Evolutionary conservation across 2,329 filamentous ascomycete genomes (phyloP), one percentile per base, ranked within the genome.

Genomic region (Verticillium dahliae): DNA sequence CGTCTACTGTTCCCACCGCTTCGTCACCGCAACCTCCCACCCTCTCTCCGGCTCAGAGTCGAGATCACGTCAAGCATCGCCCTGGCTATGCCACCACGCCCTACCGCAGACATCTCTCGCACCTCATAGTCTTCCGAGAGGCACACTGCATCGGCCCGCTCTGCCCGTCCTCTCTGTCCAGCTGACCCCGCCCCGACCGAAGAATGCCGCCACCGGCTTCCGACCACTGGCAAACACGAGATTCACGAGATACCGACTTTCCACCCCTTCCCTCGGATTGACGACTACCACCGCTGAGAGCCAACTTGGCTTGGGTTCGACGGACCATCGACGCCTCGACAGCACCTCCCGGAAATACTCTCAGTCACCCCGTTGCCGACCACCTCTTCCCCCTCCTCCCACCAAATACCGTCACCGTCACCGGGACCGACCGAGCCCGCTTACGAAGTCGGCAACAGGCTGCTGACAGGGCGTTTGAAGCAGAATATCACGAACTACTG

Each of bases 201-300:
- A 66, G 64, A 52, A 66, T 66, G 64, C 64, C 64, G 60, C 60
- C 64, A 33, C 62, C 56, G 56, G 54, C 69, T 66, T 67, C 73
- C 62, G 66, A 70, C 61, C 69, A 66, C 58, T 71, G 70, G 61
- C 70, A 71, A 66, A 66, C 68, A 57, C 70, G 69, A 62, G 71
- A 72, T 45, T 59, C 68, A 7, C 63, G 66, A 56, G 37, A 54
- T 57, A 67, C 72, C 55, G 70, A 74, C 63, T 73, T 70, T 58
- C 72, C 72, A 37, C 68, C 72, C 38, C 69, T 74, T 41, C 59
- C 61, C 27, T 69, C 73, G 31, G 64, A 66, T 33, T 67, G 71
- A 33, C 65, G 71, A 61, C 65, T 75, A 4, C 71, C 74, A 13
- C 69, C 73, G 33, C 67, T 75, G 27, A 71, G 73, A 55, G 69